A percentile compares a stretch with the other conserved stretches of the same genome.
These are phyloP conservation scores for Xylaria sp. DNA, from an alignment of 2,329 filamentous ascomycete species.

Conservation along the genomic window DNA sequence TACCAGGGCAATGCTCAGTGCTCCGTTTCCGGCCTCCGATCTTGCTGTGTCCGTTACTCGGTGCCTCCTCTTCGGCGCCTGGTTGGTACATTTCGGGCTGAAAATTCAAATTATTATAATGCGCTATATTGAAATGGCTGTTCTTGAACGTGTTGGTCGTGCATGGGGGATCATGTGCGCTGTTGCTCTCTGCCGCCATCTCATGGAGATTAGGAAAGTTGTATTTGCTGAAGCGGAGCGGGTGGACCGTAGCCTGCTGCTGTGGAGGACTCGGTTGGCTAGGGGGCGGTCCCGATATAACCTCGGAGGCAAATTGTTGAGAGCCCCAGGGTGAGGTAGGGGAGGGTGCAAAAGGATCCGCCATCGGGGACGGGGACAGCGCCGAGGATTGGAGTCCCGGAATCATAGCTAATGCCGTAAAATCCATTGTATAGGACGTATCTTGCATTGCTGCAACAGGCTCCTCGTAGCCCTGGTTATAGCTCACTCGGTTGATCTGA, in stretches of 20 bases:
- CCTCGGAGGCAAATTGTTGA: conserved; percentile 48
- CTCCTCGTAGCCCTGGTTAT: conserved; percentile 50
- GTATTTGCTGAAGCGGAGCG: conserved; percentile 65
- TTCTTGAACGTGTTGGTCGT: conserved; percentile 72
- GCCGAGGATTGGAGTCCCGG: conserved; percentile 54
- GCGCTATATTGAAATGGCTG: conserved; percentile 72
- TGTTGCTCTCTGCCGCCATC: conserved; percentile 52
- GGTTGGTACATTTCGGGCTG: conserved; percentile 64
- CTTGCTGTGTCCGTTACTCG: conserved; percentile 38
- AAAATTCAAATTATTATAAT: conserved; percentile 73
- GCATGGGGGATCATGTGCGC: conserved; percentile 57
- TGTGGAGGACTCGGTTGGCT: conserved; percentile 48
- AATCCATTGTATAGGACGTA: conserved; percentile 54
- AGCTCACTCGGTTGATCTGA: conserved; percentile 58
- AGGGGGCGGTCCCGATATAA: conserved; percentile 41
- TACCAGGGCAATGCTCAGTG: conserved; percentile 45
- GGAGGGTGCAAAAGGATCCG: conserved; percentile 48
- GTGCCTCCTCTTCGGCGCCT: conserved; percentile 51
- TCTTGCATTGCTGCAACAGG: conserved; percentile 53
- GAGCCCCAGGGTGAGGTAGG: conserved; percentile 53
- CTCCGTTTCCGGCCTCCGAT: conserved; percentile 46
- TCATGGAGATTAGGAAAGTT: conserved; percentile 54
- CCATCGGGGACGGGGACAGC: conserved; percentile 48
- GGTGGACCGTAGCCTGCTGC: conserved; percentile 47
- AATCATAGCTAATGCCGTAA: conserved; percentile 58